A percentile compares a stretch with the other conserved stretches of the same genome.
Conservation (phyloP, 768 basidiomycete species). For the Boletales sp. region DNA sequence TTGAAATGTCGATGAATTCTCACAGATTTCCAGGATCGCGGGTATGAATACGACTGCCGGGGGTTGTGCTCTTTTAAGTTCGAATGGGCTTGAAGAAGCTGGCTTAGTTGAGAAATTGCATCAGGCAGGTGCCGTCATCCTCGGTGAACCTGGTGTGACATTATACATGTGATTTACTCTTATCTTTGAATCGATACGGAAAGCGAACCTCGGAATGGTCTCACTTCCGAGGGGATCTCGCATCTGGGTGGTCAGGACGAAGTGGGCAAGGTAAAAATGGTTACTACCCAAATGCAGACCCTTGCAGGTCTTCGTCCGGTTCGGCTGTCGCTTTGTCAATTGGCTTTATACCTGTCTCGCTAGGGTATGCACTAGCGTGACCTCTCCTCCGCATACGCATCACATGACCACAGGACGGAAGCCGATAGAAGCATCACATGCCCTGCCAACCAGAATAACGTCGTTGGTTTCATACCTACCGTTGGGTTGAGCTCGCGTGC, state of each 20-base stretch:
- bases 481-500: slow-evolving; percentile 57
- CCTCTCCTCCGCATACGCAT: background rate
- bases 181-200: slow-evolving; percentile 31
- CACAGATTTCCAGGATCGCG: background rate
- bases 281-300: slow-evolving; percentile 49
- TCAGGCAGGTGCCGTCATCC: slow-evolving; percentile 33
- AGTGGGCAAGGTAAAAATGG: slow-evolving; percentile 49
- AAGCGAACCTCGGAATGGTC: slow-evolving; percentile 57
- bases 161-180: background rate
- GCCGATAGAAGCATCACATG: slow-evolving; percentile 56
- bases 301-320: slow-evolving; percentile 58
- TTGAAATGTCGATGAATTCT: no score
- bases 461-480: slow-evolving; percentile 60
- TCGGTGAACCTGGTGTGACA: slow-evolving; percentile 16
- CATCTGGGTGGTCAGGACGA: slow-evolving; percentile 58
- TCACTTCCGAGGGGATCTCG: slow-evolving; percentile 41
- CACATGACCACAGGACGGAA: slow-evolving; percentile 31
- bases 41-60: slow-evolving; percentile 44
- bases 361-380: slow-evolving; percentile 29
- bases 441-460: slow-evolving; percentile 49
- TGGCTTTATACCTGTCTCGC: slow-evolving; percentile 45
- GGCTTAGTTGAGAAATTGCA: slow-evolving; percentile 31
- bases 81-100: slow-evolving; percentile 34
- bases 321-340: slow-evolving; percentile 54
- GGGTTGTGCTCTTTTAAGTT: slow-evolving; percentile 34